Percentiles rank a stretch among this genome's conserved stretches.
These are phyloP conservation scores for Niebla homalea DNA, from an alignment of 495 filamentous ascomycete genomes.

Conservation along the genomic window DNA sequence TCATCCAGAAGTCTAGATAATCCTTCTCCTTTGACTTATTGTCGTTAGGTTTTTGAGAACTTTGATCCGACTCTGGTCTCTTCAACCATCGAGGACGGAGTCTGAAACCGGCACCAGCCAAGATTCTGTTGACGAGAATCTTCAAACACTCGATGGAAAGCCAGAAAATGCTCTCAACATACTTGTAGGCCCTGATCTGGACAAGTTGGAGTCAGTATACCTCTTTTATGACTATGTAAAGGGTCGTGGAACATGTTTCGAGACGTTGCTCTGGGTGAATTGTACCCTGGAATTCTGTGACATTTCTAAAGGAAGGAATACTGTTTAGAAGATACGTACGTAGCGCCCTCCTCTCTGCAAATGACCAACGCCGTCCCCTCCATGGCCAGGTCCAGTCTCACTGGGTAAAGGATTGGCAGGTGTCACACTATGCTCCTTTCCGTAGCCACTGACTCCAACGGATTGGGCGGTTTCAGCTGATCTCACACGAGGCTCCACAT, in stretches of 20 bases:
- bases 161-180: constrained; percentile 57
- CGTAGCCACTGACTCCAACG: constrained; percentile 52
- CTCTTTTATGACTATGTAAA: no score
- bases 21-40: constrained; percentile 6
- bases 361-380: constrained; percentile 58
- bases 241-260: no score
- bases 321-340: constrained; percentile 19
- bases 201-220: no score
- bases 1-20: constrained; percentile 45
- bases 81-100: constrained; percentile 51
- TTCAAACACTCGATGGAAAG: constrained; percentile 49
- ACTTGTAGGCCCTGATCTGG: constrained; percentile 46
- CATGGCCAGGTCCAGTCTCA: constrained; percentile 27
- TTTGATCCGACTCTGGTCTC: constrained; percentile 15
- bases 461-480: not conserved
- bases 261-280: no score
- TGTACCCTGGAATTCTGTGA: no score
- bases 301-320: no score
- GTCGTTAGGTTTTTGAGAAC: not conserved
- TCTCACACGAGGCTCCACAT: constrained; percentile 16
- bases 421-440: constrained; percentile 44
- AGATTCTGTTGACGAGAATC: constrained; percentile 35
- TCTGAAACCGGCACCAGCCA: constrained; percentile 48
- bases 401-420: constrained; percentile 34
- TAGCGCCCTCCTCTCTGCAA: constrained; percentile 59